These are phyloP conservation scores for Solanum rostratum DNA, from an alignment of 257 asterid genomes.

Conservation along the genomic window DNA sequence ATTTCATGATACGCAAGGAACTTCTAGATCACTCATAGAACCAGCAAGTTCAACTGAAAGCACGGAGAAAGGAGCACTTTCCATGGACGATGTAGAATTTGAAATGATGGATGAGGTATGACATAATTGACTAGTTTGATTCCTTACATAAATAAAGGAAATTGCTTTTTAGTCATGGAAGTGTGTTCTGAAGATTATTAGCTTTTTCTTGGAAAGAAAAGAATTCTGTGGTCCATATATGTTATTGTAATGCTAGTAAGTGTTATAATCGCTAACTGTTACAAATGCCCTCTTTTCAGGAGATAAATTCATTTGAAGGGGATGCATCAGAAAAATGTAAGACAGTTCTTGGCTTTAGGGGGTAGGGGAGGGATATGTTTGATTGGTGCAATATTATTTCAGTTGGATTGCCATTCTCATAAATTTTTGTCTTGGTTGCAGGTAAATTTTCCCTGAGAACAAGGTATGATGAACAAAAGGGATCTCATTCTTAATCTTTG, in stretches of 20 bases:
- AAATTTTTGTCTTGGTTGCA: constrained; percentile 22
- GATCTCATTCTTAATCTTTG: neutral
- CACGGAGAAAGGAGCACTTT: constrained; percentile 13
- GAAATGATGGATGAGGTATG: constrained; percentile 40
- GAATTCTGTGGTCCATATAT: neutral
- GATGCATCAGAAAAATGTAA: constrained; percentile 27
- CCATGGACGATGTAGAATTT: constrained; percentile 19
- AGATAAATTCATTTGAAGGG: constrained; percentile 22
- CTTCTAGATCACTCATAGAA: constrained; percentile 18
- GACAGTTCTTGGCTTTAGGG: neutral
- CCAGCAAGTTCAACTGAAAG: constrained; percentile 28
- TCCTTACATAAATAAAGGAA: neutral
- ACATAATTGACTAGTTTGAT: neutral
- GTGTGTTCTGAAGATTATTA: neutral
- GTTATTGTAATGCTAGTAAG: neutral
- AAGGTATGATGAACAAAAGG: constrained; percentile 31
- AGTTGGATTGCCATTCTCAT: neutral
- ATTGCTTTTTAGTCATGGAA: neutral
- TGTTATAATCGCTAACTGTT: neutral
- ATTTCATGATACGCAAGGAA: constrained; percentile 28
- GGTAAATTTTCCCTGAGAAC: constrained; percentile 44
- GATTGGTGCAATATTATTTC: neutral
- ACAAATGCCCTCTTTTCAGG: constrained; percentile 28
- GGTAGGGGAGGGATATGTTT: neutral
- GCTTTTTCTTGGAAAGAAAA: neutral